Conservation (phyloP, 768 basidiomycete genomes). For the Lanmaoa rubissima region DNA sequence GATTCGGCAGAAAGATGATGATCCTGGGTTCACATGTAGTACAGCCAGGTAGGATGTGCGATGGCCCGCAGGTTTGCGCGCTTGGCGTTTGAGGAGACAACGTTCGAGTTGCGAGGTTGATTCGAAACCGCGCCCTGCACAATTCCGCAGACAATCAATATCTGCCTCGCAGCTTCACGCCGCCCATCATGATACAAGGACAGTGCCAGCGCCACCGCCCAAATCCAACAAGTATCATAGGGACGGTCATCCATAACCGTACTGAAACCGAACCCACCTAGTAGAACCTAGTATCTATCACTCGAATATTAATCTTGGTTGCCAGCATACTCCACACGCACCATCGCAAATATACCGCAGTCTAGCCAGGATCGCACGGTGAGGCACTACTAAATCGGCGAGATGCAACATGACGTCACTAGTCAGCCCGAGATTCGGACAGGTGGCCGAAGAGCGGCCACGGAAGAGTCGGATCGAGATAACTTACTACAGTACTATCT, state of each 20-base stretch:
- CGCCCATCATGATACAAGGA: background rate
- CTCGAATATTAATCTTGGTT: background rate
- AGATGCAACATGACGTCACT: background rate
- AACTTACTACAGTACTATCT: background rate
- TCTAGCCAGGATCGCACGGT: slow-evolving; percentile 14
- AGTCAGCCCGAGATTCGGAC: background rate
- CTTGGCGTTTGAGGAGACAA: slow-evolving; percentile 18
- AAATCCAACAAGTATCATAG: background rate
- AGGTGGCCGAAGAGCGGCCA: background rate
- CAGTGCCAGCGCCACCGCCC: background rate
- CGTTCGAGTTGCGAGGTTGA: background rate
- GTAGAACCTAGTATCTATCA: background rate
- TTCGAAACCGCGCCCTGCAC: background rate
- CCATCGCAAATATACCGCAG: slow-evolving; percentile 7
- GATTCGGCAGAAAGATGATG: background rate
- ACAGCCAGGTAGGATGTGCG: background rate
- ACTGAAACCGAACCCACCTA: background rate
- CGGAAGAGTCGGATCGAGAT: background rate
- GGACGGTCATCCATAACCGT: background rate
- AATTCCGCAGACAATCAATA: background rate
- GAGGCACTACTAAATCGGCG: background rate
- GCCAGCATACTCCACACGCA: slow-evolving; percentile 4
- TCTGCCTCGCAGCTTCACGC: background rate
- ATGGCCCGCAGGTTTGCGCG: background rate
- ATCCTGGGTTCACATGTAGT: background rate